phyloP scores from a whole-genome alignment of 352 stramenopile species.

The Pelagophyceae sp. region DNA sequence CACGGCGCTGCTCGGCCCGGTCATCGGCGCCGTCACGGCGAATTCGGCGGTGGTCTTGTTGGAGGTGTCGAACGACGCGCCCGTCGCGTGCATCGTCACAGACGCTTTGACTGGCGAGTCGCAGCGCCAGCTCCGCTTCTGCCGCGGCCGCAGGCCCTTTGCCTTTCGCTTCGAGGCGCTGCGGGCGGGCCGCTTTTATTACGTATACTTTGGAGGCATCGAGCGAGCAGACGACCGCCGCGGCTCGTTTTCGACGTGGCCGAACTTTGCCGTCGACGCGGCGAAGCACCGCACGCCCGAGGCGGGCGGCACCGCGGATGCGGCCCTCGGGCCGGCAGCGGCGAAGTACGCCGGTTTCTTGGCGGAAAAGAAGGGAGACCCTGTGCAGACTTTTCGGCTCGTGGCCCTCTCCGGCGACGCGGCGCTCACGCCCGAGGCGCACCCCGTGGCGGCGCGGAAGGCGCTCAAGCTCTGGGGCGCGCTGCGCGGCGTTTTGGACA shows the following conservation, averaged over 20 bases:
- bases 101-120: constrained; percentile 48
- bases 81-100: constrained; percentile 48
- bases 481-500: not conserved
- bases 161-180: constrained; percentile 60
- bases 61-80: constrained; percentile 51
- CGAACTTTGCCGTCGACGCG: constrained; percentile 32
- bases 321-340: constrained; percentile 24
- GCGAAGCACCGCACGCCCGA: constrained; percentile 3
- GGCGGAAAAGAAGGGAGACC: not conserved
- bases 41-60: constrained; percentile 52
- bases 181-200: constrained; percentile 50
- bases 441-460: not conserved
- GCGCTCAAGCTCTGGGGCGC: not conserved
- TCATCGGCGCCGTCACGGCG: constrained; percentile 59
- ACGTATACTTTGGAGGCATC: constrained; percentile 43
- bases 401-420: not conserved
- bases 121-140: constrained; percentile 47
- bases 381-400: not conserved
- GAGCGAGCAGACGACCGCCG: constrained; percentile 36
- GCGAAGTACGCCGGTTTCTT: constrained; percentile 23
- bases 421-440: not conserved
- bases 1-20: constrained; percentile 47
- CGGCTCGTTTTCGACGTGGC: constrained; percentile 43
- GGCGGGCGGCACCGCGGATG: not conserved
- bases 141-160: constrained; percentile 42